phyloP scores from a whole-genome alignment of 2,329 filamentous ascomycete genomes.

The Dryadomyces quercivorus region DNA sequence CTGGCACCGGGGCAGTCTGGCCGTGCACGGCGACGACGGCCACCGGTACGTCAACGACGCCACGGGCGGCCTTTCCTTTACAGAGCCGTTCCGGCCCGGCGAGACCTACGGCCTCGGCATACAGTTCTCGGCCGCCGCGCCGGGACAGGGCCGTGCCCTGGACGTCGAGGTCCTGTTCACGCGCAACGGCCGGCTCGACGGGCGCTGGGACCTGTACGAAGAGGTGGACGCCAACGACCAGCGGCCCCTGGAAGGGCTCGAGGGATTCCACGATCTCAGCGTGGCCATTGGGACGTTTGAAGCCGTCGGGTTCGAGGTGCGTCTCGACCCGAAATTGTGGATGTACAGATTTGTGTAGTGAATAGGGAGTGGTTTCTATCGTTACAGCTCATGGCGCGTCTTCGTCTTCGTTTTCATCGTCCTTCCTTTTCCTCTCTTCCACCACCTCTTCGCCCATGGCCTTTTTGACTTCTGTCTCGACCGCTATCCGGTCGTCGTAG shows the following conservation, averaged over 20 bases:
- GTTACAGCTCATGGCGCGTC: not conserved
- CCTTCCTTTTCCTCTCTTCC: not conserved
- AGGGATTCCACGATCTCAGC: conserved; percentile 59
- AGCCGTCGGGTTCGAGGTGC: conserved; percentile 53
- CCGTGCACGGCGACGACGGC: conserved; percentile 71
- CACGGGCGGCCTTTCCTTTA: conserved; percentile 61
- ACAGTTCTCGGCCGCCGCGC: conserved; percentile 30
- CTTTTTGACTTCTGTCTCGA: too few species aligned
- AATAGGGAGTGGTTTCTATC: conserved; percentile 2
- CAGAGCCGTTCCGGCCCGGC: conserved; percentile 46
- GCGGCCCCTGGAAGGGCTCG: conserved; percentile 51
- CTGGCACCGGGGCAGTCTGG: conserved; percentile 66
- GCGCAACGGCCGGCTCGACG: conserved; percentile 45
- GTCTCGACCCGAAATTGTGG: conserved; percentile 49
- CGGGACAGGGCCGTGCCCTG: conserved; percentile 19
- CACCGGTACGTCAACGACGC: conserved; percentile 63
- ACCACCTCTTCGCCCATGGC: too few species aligned
- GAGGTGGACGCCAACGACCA: conserved; percentile 54
- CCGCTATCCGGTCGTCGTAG: too few species aligned
- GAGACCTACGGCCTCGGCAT: conserved; percentile 64
- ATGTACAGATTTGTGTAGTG: conserved; percentile 26
- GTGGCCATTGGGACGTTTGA: conserved; percentile 62
- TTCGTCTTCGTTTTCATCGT: not conserved
- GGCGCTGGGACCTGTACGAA: conserved; percentile 63
- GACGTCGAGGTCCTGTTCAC: conserved; percentile 58